Conservation (phyloP, 805 yeast genomes). For the Saccharomycopsis babjevae region DNA sequence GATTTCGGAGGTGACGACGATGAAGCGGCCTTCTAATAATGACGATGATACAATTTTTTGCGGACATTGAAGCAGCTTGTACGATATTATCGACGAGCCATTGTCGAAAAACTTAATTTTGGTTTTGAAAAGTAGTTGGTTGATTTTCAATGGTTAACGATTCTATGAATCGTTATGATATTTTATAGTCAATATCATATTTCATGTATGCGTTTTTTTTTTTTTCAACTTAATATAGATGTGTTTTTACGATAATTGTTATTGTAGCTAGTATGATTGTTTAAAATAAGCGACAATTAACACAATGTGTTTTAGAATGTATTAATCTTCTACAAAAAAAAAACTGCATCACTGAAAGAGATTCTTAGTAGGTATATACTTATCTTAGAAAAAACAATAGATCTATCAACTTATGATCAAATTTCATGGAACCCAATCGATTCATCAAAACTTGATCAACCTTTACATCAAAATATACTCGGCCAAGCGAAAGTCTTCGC, state of each 20-base stretch:
- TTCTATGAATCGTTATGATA: neutral
- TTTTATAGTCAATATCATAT: neutral
- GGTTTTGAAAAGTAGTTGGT: too few relatives aligned
- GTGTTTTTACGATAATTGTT: neutral
- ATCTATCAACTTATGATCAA: too few relatives aligned
- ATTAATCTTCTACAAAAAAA: neutral
- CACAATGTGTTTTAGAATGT: neutral
- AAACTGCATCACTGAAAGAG: neutral
- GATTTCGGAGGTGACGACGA: constrained; percentile 49
- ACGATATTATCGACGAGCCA: too few relatives aligned
- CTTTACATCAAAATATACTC: too few relatives aligned
- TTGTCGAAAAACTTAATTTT: too few relatives aligned
- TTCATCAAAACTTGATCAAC: too few relatives aligned
- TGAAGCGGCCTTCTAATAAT: constrained; percentile 53
- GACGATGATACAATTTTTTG: neutral
- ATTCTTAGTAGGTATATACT: neutral
- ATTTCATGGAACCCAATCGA: too few relatives aligned
- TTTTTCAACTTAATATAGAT: neutral
- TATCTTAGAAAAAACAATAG: too few relatives aligned
- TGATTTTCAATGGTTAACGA: too few relatives aligned
- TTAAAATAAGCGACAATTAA: neutral
- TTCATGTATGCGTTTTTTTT: neutral
- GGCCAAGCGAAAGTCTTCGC: neutral
- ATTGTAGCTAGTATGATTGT: neutral
- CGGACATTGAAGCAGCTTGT: too few relatives aligned